Conservation (phyloP, 495 filamentous ascomycete genomes). For the Aspergillus sclerotiicarbonarius region DNA sequence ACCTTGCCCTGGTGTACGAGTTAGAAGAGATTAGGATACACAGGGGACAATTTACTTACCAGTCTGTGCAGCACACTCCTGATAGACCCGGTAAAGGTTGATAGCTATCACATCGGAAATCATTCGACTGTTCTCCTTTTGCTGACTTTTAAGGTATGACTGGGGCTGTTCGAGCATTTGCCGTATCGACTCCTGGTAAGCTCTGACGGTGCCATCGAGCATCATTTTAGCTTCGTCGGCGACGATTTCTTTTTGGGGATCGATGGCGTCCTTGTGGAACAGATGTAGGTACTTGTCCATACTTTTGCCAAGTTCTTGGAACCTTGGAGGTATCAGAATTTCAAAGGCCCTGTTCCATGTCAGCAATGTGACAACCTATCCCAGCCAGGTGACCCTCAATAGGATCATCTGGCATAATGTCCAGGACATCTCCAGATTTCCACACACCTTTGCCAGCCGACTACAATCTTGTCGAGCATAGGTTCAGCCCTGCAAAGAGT, state of each 20-base stretch:
- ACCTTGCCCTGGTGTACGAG: not conserved
- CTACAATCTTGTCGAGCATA: not conserved
- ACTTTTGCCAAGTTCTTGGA: not conserved
- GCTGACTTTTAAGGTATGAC: too few species aligned
- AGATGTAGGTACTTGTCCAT: not conserved
- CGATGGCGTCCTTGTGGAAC: not conserved
- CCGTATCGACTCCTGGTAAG: not conserved
- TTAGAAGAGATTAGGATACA: too few species aligned
- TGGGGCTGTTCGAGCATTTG: not conserved
- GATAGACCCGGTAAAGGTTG: slow-evolving; percentile 5
- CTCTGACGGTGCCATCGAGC: not conserved
- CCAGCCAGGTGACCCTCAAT: too few species aligned
- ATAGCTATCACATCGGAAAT: slow-evolving; percentile 5
- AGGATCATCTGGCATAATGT: too few species aligned
- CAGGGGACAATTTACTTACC: too few species aligned
- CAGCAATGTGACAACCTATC: too few species aligned
- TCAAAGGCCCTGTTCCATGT: not conserved
- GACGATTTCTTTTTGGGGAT: not conserved
- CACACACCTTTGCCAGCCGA: not conserved
- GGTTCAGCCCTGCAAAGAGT: not conserved
- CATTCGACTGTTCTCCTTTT: slow-evolving; percentile 8
- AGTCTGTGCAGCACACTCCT: slow-evolving; percentile 8
- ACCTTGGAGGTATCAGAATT: not conserved
- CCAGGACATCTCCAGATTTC: not conserved
- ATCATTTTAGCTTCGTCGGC: not conserved